Percentiles rank a stretch among this genome's conserved stretches.
phyloP scores from a whole-genome alignment of 257 asterid genomes.

The Nicotiana tabacum region DNA sequence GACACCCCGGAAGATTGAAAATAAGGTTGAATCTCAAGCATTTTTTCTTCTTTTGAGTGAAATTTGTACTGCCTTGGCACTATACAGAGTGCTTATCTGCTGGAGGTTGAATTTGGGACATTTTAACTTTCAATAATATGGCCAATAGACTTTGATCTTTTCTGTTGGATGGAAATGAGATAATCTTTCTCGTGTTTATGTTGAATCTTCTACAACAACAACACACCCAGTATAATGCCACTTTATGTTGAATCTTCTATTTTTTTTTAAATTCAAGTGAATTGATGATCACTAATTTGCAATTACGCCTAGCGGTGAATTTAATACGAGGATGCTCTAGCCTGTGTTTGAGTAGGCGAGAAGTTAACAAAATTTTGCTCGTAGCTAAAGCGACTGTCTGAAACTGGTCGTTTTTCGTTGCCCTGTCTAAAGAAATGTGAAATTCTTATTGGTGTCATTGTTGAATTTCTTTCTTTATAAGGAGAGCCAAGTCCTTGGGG shows the following conservation, averaged over 20 bases:
- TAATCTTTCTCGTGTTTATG: not conserved
- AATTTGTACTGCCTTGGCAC: conserved; percentile 12
- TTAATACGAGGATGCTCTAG: no score
- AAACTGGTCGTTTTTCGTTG: no score
- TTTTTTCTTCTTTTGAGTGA: conserved; percentile 3
- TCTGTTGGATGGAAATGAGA: not conserved
- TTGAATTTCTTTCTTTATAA: not conserved
- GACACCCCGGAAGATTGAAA: conserved; percentile 30
- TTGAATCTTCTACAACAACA: not conserved
- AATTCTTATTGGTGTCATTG: no score
- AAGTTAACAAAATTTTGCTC: not conserved
- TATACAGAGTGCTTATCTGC: not conserved
- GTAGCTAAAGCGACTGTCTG: no score
- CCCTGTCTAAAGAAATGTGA: not conserved
- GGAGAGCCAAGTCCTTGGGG: not conserved
- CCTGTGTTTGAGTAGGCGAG: not conserved
- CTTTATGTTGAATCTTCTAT: no score
- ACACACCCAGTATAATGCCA: no score
- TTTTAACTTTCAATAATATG: not conserved
- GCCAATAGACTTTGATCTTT: not conserved
- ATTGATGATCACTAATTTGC: not conserved
- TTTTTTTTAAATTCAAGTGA: not conserved
- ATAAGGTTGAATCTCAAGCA: not conserved
- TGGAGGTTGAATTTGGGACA: conserved; percentile 5
- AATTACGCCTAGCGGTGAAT: not conserved